These are phyloP conservation scores for Bacidia gigantensis DNA, from an alignment of 495 filamentous ascomycete genomes.

Conservation along the genomic window DNA sequence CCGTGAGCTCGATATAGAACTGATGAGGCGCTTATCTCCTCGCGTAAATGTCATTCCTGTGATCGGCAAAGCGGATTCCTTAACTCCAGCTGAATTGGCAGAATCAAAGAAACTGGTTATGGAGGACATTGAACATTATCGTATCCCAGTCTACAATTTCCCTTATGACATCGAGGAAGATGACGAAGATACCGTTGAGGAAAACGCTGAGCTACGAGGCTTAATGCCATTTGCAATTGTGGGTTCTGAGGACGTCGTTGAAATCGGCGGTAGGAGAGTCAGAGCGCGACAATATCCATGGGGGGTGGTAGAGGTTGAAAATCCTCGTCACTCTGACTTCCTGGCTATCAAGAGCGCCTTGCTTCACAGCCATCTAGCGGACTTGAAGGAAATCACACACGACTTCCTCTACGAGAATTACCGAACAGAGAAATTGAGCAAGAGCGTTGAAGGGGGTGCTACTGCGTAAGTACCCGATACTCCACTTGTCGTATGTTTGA, in stretches of 20 bases:
- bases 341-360: slow-evolving; percentile 91
- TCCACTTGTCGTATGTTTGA: not conserved
- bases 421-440: slow-evolving; percentile 99
- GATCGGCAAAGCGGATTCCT: slow-evolving; percentile 93
- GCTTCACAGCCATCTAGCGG: slow-evolving; percentile 90
- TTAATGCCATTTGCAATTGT: slow-evolving; percentile 99
- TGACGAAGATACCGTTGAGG: slow-evolving; percentile 97
- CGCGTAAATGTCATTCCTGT: slow-evolving; percentile 98
- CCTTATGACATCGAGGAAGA: slow-evolving; percentile 99
- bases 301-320: slow-evolving; percentile 98
- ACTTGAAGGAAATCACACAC: slow-evolving; percentile 98
- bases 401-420: slow-evolving; percentile 99
- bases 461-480: slow-evolving; percentile 57
- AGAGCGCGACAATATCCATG: slow-evolving; percentile 95
- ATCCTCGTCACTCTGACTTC: slow-evolving; percentile 97
- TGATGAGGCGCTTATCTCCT: slow-evolving; percentile 97
- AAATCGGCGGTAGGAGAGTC: slow-evolving; percentile 83
- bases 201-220: slow-evolving; percentile 91
- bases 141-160: slow-evolving; percentile 99
- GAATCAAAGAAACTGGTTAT: slow-evolving; percentile 99
- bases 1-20: slow-evolving; percentile 94
- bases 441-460: slow-evolving; percentile 88
- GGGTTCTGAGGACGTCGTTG: slow-evolving; percentile 85
- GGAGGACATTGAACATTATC: slow-evolving; percentile 99
- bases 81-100: slow-evolving; percentile 89